Evolutionary conservation across 768 basidiomycete species (phyloP).

Genomic region (Leccinum imitatum): DNA sequence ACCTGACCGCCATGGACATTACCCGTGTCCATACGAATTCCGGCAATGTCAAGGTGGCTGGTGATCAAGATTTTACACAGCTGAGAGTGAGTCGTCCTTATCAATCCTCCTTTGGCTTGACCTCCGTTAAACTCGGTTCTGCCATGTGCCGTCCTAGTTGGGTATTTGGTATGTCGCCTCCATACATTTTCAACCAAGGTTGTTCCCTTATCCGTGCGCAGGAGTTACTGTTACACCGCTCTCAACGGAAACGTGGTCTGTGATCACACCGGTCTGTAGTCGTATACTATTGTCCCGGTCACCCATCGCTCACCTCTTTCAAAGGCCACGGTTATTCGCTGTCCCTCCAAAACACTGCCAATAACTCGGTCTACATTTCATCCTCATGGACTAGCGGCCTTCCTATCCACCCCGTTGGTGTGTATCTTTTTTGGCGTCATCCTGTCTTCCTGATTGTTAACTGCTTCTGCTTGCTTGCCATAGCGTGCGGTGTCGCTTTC

Average conservation of each 20-base stretch:
- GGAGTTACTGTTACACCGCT: constrained; percentile 62
- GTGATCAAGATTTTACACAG: constrained; percentile 37
- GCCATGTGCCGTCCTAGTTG: constrained; percentile 42
- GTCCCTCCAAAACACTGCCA: constrained; percentile 22
- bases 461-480: constrained; percentile 5
- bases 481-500: constrained; percentile 55
- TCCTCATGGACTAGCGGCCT: constrained; percentile 72
- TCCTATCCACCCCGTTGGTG: constrained; percentile 74
- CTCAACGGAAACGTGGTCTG: constrained; percentile 43
- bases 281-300: not conserved
- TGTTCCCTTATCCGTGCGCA: constrained; percentile 26
- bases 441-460: not conserved
- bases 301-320: not conserved
- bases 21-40: constrained; percentile 51
- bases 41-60: constrained; percentile 26
- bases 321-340: constrained; percentile 59
- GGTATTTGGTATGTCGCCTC: constrained; percentile 59
- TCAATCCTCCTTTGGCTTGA: not conserved
- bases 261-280: constrained; percentile 41
- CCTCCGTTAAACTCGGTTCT: constrained; percentile 2
- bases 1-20: constrained; percentile 65
- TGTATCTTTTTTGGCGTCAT: constrained; percentile 22
- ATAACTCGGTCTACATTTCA: constrained; percentile 40
- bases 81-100: constrained; percentile 50
- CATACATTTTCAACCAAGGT: not conserved